Base-by-base conservation (phyloP, 108 stramenopile genomes). In the Fragilaria crotonensis region DNA sequence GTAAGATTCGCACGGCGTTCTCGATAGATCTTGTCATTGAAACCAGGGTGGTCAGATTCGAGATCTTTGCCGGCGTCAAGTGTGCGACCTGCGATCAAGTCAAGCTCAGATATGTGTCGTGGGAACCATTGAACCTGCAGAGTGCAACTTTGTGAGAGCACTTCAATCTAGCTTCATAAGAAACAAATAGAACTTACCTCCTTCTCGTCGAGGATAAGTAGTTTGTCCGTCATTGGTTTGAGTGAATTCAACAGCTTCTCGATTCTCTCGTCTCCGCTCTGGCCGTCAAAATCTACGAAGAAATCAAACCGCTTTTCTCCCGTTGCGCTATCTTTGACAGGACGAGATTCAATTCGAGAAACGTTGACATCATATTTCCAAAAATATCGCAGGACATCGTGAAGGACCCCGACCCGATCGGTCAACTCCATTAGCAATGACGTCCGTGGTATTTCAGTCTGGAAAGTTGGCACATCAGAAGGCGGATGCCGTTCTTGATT, bases 361-460 rank as follows among this genome's bases (percentile, higher is more conserved):
- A 97, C 68, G 65, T 93, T 94, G 45, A 97, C 68, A 51, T 95
- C 90, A 62, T 90, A 87, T 60, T 95, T 94, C 89, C 92, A 94
- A 75, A 94, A 95, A 46, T 73, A 89, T 33, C 68, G 64, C 32
- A 97, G 62, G 53, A 95, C 91, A 41, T 93, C 89, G 44, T 87
- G 86, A 58, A 97, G 64, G 7, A 90, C 79, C 5, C 96, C 96
- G 4, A 89, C 79, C 0, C 84, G 69, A 75, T 97, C 89, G 7
- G 61, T 75, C 57, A 94, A 55, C 60, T 94, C 89, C 89, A 91
- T 94, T 67, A 94, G 63, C 25, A 89, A 68, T 0, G 87, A 91
- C n/a, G 76, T 83, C 14, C 78, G 64, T 11, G 76, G 72, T 2
- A 30, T 27, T 57, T 75, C 74, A 51, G n/a, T n/a, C n/a, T n/a